Percentiles rank a stretch among this genome's conserved stretches.
These are phyloP conservation scores for Apiospora koreana DNA, from an alignment of 2,329 filamentous ascomycete genomes.

Conservation along the genomic window DNA sequence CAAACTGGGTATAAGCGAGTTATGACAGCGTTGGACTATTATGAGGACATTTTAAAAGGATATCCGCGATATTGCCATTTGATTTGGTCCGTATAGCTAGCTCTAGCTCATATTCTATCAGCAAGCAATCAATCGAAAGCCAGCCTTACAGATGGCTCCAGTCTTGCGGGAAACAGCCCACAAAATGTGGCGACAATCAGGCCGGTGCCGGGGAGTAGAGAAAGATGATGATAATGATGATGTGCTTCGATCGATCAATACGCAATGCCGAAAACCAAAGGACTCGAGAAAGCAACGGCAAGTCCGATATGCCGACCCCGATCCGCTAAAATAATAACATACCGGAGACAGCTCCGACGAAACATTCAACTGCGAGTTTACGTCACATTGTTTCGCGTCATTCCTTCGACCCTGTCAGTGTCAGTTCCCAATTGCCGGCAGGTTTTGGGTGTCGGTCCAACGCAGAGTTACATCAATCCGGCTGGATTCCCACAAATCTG, in stretches of 20 bases:
- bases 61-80: not conserved
- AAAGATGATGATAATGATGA: not conserved
- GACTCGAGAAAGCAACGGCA: not conserved
- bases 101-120: not conserved
- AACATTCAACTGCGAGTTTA: not conserved
- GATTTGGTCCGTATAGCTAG: too few relatives aligned
- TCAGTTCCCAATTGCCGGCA: conserved; percentile 1
- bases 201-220: not conserved
- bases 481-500: not conserved
- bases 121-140: not conserved
- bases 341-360: not conserved
- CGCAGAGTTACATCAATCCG: not conserved
- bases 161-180: not conserved
- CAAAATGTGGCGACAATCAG: not conserved
- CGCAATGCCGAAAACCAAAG: not conserved
- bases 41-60: not conserved
- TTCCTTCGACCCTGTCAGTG: not conserved
- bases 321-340: not conserved
- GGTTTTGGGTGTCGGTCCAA: not conserved
- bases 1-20: not conserved
- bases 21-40: not conserved
- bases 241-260: not conserved
- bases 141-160: not conserved
- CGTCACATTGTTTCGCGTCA: not conserved
- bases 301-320: not conserved